Percentiles rank a stretch among this genome's conserved stretches.
These are phyloP conservation scores for Penstemon barbatus DNA, from an alignment of 257 asterid species.

Conservation along the genomic window DNA sequence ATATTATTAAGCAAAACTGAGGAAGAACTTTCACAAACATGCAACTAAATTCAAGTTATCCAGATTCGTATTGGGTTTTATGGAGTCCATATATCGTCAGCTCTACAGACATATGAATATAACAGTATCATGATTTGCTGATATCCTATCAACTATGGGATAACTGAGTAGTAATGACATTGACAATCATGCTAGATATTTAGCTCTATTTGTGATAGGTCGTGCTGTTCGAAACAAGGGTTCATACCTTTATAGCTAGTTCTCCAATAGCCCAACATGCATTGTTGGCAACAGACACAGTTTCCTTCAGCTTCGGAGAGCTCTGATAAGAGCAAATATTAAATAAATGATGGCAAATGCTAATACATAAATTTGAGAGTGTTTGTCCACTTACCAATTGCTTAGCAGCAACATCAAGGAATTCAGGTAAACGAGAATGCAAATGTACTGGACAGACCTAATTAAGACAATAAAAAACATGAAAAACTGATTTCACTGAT, in stretches of 20 bases:
- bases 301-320: slow-evolving; percentile 79
- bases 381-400: slow-evolving; percentile 70
- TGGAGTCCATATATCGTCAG: background rate
- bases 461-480: slow-evolving; percentile 21
- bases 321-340: slow-evolving; percentile 46
- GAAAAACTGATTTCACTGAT: slow-evolving; percentile 9
- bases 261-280: slow-evolving; percentile 99
- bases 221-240: background rate
- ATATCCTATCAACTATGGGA: background rate
- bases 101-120: background rate
- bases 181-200: slow-evolving; percentile 15
- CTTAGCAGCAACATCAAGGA: slow-evolving; percentile 83
- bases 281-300: slow-evolving; percentile 92
- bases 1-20: background rate
- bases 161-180: background rate
- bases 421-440: slow-evolving; percentile 69
- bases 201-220: slow-evolving; percentile 1
- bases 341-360: slow-evolving; percentile 19
- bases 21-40: background rate
- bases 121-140: background rate
- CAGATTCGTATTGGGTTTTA: background rate
- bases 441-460: slow-evolving; percentile 51
- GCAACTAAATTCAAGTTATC: slow-evolving; percentile 10
- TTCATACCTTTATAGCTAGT: slow-evolving; percentile 67
- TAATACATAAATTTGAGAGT: slow-evolving; percentile 17